These are phyloP conservation scores for Quercus wislizeni DNA, from an alignment of 306 rosid genomes.

Conservation along the genomic window DNA sequence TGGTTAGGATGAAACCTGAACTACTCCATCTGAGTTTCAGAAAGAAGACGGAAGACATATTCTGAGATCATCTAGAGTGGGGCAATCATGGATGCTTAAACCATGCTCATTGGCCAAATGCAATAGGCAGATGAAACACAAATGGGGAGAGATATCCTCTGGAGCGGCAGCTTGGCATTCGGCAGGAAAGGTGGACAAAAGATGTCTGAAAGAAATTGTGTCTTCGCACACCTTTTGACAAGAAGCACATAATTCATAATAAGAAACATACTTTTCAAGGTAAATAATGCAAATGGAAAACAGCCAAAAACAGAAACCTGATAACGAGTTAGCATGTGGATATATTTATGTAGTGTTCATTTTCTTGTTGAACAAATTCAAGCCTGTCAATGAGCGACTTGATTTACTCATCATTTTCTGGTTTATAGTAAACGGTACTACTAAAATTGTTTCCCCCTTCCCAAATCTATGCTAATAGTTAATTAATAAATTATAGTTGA, in stretches of 20 bases:
- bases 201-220: slow-evolving; percentile 11
- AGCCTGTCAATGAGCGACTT: no score
- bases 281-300: neutral
- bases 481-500: no score
- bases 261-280: neutral
- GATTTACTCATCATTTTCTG: no score
- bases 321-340: no score
- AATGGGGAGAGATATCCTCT: slow-evolving; percentile 31
- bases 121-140: slow-evolving; percentile 34
- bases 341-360: no score
- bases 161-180: slow-evolving; percentile 18
- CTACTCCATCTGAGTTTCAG: neutral
- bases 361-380: no score
- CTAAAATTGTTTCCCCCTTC: no score
- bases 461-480: no score
- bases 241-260: neutral
- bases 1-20: slow-evolving; percentile 4
- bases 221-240: slow-evolving; percentile 6
- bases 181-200: slow-evolving; percentile 18
- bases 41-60: slow-evolving; percentile 19
- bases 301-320: neutral
- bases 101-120: slow-evolving; percentile 26
- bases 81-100: slow-evolving; percentile 18
- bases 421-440: no score
- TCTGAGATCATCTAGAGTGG: slow-evolving; percentile 26